These are phyloP conservation scores for Endogone sp. DNA, from an alignment of 192 early-diverging fungal species.

Conservation along the genomic window DNA sequence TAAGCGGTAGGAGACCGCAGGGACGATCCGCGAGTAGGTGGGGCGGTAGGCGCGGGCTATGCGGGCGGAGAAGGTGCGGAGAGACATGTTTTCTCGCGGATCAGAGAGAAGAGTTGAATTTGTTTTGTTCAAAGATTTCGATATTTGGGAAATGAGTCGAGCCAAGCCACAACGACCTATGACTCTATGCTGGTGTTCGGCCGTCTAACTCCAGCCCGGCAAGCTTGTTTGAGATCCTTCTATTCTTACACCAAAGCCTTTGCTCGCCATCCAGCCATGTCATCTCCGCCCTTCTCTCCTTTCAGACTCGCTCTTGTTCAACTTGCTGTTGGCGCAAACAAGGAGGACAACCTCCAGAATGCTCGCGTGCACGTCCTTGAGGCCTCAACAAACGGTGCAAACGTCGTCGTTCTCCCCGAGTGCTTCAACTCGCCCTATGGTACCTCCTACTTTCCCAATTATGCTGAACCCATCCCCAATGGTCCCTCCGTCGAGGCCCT, in stretches of 20 bases:
- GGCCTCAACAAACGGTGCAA: constrained; percentile 77
- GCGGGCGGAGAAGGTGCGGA: neutral
- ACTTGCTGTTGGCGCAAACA: constrained; percentile 70
- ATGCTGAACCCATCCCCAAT: constrained; percentile 77
- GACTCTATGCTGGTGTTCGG: too few species aligned
- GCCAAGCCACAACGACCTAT: neutral
- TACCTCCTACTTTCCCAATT: constrained; percentile 82
- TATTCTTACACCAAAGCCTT: too few species aligned
- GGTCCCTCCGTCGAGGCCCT: constrained; percentile 73
- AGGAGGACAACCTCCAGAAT: constrained; percentile 71
- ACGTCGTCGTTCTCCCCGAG: constrained; percentile 93
- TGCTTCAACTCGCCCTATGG: constrained; percentile 99
- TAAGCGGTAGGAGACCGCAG: neutral
- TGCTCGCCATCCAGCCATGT: neutral
- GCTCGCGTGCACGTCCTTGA: constrained; percentile 80
- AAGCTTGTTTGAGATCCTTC: too few species aligned
- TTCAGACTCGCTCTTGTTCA: constrained; percentile 77
- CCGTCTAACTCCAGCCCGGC: too few species aligned
- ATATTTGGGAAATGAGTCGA: neutral
- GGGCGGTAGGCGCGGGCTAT: neutral
- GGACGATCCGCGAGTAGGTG: neutral
- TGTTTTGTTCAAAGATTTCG: neutral
- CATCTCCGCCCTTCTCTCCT: constrained; percentile 12
- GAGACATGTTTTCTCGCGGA: neutral
- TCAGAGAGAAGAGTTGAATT: neutral